Base-by-base conservation (phyloP, 768 basidiomycete genomes). In the Russula olivacea region DNA sequence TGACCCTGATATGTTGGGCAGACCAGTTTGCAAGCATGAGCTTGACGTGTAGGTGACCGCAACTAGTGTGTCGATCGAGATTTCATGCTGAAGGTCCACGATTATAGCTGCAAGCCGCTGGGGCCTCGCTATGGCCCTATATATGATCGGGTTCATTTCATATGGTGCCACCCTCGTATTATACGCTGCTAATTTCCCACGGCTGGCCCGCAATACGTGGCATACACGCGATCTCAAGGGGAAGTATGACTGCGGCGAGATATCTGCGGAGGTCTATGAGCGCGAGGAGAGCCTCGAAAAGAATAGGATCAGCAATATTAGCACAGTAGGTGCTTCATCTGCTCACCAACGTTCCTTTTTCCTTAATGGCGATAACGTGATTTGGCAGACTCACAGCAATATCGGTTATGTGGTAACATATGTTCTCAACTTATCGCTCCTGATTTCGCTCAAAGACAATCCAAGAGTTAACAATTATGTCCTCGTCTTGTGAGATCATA, bases 151-250 rank as follows among this genome's bases (percentile, higher is more conserved):
- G 9, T 92, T 88, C 74, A 82, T 91, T 53, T 79, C 84, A 1
- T 92, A 90, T 64, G 89, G 89, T 0, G 89, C 89, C 3, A 89
- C 89, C 0, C 79, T 91, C 11, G 88, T 91, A 0, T 93, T 93
- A 72, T 93, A 86, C 67, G 82, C 86, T 0, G 90, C 89, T 0
- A 68, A 82, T 15, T 92, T 93, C 71, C 91, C 91, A 1, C 84
- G 89, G 9, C 80, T 93, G 2, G 91, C 91, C 0, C 81, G 89
- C 3, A 91, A 92, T 70, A 92, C 90, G 0, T 73, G 78, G 3
- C 85, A 81, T 66, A 76, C 89, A 4, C 81, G 84, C 15, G 72
- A 72, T 2, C 73, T 91, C 3, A 76, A 78, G 40, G 80, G 79
- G 54, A 80, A 77, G 67, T 84, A 81, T 59, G 84, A 86, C 54